These are phyloP conservation scores for Wickerhamiella spandovensis DNA, from an alignment of 805 yeast genomes.

Conservation along the genomic window DNA sequence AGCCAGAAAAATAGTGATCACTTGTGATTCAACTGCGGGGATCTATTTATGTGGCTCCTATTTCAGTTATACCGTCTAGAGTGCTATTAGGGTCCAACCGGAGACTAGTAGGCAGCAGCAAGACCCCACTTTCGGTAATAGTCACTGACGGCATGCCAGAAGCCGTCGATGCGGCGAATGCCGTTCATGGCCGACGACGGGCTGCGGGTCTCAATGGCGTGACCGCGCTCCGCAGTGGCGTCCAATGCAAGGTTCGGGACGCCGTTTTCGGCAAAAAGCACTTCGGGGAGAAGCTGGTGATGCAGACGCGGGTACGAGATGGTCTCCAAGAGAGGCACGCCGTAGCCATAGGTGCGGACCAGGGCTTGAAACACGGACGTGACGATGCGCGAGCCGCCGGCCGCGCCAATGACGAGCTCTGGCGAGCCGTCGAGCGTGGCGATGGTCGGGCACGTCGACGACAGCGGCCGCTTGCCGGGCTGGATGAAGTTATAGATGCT, in stretches of 20 bases:
- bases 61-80: too few species aligned
- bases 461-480: slow-evolving; percentile 71
- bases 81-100: too few species aligned
- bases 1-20: too few species aligned
- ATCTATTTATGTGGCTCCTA: too few species aligned
- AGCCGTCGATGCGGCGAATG: slow-evolving; percentile 29
- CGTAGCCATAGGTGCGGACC: slow-evolving; percentile 46
- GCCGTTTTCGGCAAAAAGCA: slow-evolving; percentile 45
- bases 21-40: too few species aligned
- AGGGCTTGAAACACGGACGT: slow-evolving; percentile 77
- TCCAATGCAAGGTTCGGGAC: slow-evolving; percentile 25
- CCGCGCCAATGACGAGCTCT: slow-evolving; percentile 72
- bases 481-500: slow-evolving; percentile 64
- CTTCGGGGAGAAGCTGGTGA: slow-evolving; percentile 77
- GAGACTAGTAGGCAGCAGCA: slow-evolving; percentile 45
- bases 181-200: slow-evolving; percentile 50
- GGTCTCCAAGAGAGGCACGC: slow-evolving; percentile 47
- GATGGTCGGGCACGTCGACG: slow-evolving; percentile 71
- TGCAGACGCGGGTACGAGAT: slow-evolving; percentile 74
- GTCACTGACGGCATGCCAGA: slow-evolving; percentile 70
- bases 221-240: slow-evolving; percentile 35
- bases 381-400: slow-evolving; percentile 84
- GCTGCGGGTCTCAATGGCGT: slow-evolving; percentile 29
- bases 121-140: slow-evolving; percentile 78
- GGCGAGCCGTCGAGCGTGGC: slow-evolving; percentile 33